These are phyloP conservation scores for Ustulina deusta DNA, from an alignment of 2,329 filamentous ascomycete species.

Conservation along the genomic window DNA sequence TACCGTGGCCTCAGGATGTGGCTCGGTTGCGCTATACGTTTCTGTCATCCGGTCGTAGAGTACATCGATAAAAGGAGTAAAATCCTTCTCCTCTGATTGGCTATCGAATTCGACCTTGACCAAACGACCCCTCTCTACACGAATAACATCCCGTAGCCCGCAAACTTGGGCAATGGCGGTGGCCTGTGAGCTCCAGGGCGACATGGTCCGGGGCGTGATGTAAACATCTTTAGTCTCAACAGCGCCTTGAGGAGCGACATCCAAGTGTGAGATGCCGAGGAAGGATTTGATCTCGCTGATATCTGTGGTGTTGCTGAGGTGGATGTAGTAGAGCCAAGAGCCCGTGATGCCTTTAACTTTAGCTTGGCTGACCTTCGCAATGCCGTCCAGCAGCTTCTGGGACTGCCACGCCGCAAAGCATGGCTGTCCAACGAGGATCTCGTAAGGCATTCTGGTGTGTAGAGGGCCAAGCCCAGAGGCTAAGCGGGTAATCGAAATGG, in stretches of 20 bases:
- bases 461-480: constrained; percentile 9
- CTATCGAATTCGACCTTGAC: constrained; percentile 75
- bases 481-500: constrained; percentile 6
- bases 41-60: constrained; percentile 98
- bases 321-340: constrained; percentile 75
- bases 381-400: constrained; percentile 58
- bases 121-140: constrained; percentile 82
- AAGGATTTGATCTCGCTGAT: constrained; percentile 51
- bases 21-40: constrained; percentile 74
- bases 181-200: constrained; percentile 91
- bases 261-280: constrained; percentile 44
- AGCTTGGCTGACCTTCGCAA: constrained; percentile 55
- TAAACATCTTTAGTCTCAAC: constrained; percentile 70
- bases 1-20: constrained; percentile 75
- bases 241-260: constrained; percentile 48
- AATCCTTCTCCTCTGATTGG: constrained; percentile 59
- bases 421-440: constrained; percentile 53
- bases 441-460: constrained; percentile 44
- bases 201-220: constrained; percentile 85
- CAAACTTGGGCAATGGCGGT: constrained; percentile 93
- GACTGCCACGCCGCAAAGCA: constrained; percentile 64
- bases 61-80: constrained; percentile 71
- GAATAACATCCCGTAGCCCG: constrained; percentile 77
- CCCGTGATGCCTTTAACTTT: constrained; percentile 64
- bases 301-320: constrained; percentile 63